Conservation (phyloP, 352 stramenopile genomes). For the Globisporangium barbulae region DNA sequence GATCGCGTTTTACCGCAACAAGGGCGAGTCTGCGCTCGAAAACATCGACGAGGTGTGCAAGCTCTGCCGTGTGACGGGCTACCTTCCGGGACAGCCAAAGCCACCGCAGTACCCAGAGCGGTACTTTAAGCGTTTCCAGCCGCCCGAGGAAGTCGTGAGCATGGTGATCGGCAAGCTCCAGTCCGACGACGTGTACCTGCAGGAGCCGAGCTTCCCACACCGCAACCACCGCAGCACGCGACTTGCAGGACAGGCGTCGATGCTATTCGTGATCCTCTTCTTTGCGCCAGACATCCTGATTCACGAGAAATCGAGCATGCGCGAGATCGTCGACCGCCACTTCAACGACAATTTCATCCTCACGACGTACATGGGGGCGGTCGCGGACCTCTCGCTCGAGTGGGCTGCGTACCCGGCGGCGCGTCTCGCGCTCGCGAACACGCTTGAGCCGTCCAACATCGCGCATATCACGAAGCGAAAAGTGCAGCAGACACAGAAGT, state of each 20-base stretch:
- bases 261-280: slow-evolving; percentile 95
- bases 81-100: slow-evolving; percentile 81
- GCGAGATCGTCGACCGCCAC: slow-evolving; percentile 94
- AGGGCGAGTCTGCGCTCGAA: slow-evolving; percentile 85
- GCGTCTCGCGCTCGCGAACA: slow-evolving; percentile 87
- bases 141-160: slow-evolving; percentile 85
- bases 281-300: slow-evolving; percentile 92
- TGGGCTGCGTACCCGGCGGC: slow-evolving; percentile 91
- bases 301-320: slow-evolving; percentile 90
- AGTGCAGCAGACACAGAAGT: slow-evolving; percentile 77
- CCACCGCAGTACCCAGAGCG: slow-evolving; percentile 85
- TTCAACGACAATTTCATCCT: slow-evolving; percentile 98
- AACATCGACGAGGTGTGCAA: slow-evolving; percentile 92
- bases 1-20: slow-evolving; percentile 83
- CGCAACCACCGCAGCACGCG: slow-evolving; percentile 91
- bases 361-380: slow-evolving; percentile 93
- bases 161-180: slow-evolving; percentile 94
- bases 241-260: slow-evolving; percentile 89
- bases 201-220: slow-evolving; percentile 90
- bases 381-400: slow-evolving; percentile 91
- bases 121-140: slow-evolving; percentile 87
- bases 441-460: slow-evolving; percentile 85
- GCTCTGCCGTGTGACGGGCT: slow-evolving; percentile 88
- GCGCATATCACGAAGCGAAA: slow-evolving; percentile 89
- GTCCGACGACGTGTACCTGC: slow-evolving; percentile 93